phyloP scores from a whole-genome alignment of 208 protist genomes.

The Leishmania mexicana region DNA sequence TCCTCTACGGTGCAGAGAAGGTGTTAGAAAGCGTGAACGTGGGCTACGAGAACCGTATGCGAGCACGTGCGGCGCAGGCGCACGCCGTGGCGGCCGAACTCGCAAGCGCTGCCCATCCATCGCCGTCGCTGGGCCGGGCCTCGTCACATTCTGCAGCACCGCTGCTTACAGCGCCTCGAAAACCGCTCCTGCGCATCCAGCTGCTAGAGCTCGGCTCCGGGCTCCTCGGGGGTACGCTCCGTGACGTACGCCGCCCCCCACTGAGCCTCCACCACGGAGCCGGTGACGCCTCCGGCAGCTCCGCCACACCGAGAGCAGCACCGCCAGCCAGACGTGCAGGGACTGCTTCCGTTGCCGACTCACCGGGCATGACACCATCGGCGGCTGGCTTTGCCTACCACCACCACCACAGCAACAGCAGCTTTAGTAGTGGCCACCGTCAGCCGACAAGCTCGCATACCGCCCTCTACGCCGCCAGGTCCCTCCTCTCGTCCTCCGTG shows the following conservation, averaged over 20 bases:
- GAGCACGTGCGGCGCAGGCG: slow-evolving; percentile 7
- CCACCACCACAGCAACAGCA: neutral
- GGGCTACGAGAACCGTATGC: slow-evolving; percentile 22
- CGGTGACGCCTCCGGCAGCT: neutral
- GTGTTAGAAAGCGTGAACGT: slow-evolving; percentile 13
- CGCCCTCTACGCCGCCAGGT: slow-evolving; percentile 8
- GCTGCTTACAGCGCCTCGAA: neutral
- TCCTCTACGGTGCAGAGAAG: slow-evolving; percentile 46
- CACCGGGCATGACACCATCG: neutral
- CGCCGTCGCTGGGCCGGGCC: slow-evolving; percentile 19
- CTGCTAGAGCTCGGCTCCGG: slow-evolving; percentile 28
- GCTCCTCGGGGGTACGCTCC: slow-evolving; percentile 15
- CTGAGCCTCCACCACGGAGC: neutral
- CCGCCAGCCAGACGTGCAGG: neutral
- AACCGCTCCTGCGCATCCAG: slow-evolving; percentile 25
- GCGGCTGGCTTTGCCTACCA: neutral
- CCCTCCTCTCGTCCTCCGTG: slow-evolving; percentile 16
- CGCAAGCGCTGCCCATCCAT: neutral
- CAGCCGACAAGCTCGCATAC: slow-evolving; percentile 1
- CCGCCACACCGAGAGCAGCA: neutral
- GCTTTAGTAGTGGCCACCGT: neutral
- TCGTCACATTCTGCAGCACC: neutral
- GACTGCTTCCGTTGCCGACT: neutral
- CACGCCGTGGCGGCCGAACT: slow-evolving; percentile 8
- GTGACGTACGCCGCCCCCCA: slow-evolving; percentile 13